Conservation (phyloP, 495 filamentous ascomycete species). For the Daldinia concentrica region DNA sequence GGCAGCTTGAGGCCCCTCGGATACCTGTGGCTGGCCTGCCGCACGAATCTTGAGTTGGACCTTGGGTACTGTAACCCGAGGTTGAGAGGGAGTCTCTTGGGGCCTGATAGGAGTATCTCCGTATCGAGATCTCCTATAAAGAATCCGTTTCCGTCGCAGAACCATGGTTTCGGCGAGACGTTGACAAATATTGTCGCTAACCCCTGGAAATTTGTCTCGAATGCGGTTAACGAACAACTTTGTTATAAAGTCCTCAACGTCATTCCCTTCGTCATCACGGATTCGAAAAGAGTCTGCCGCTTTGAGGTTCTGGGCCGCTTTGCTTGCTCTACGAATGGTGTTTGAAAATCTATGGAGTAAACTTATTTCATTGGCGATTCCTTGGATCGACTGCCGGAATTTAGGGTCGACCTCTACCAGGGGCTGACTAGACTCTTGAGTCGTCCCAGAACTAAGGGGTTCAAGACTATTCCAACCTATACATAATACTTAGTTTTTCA, state of each 20-base stretch:
- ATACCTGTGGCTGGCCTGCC: neutral
- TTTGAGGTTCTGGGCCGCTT: conserved; percentile 9
- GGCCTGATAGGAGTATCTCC: neutral
- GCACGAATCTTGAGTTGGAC: neutral
- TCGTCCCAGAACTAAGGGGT: neutral
- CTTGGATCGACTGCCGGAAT: neutral
- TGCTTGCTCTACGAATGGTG: conserved; percentile 24
- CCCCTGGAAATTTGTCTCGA: neutral
- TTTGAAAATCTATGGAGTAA: conserved; percentile 22
- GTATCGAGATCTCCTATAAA: neutral
- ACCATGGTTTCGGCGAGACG: neutral
- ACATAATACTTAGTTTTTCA: neutral
- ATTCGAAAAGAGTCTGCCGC: conserved; percentile 6
- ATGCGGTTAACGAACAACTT: neutral
- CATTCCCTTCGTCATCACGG: conserved; percentile 10
- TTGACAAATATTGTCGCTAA: neutral
- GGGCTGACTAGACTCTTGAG: neutral
- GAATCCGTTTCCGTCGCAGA: neutral
- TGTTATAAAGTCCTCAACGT: neutral
- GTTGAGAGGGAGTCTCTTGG: neutral
- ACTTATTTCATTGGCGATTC: conserved; percentile 7
- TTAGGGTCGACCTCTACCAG: neutral
- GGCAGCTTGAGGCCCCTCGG: neutral
- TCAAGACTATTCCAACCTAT: neutral
- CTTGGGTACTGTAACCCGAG: neutral